A percentile compares a stretch with the other conserved stretches of the same genome.
These are phyloP conservation scores for Coemansia sp. DNA, from an alignment of 192 early-diverging fungal genomes.

Conservation along the genomic window DNA sequence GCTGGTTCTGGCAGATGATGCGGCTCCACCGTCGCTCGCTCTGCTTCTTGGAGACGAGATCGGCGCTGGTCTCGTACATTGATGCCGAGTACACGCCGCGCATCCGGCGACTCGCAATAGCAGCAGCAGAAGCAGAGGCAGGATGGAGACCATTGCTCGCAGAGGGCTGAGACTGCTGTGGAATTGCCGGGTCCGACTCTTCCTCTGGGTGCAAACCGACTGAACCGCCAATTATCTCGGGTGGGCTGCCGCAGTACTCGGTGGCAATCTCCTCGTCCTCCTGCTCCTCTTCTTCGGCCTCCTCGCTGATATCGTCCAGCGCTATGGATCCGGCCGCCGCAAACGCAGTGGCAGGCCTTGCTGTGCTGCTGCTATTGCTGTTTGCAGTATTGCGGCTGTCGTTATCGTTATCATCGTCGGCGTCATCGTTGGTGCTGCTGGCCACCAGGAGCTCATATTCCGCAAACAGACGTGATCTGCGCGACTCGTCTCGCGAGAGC, in stretches of 20 bases:
- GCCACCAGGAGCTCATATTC: slow-evolving; percentile 51
- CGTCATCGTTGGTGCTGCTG: slow-evolving; percentile 22
- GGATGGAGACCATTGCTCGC: too few species aligned
- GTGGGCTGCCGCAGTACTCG: not conserved
- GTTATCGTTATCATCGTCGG: slow-evolving; percentile 29
- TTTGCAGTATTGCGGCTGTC: slow-evolving; percentile 11
- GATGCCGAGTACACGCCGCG: slow-evolving; percentile 17
- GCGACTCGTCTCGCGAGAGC: slow-evolving; percentile 50
- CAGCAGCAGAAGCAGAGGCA: too few species aligned
- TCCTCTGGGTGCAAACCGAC: not conserved
- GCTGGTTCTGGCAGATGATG: slow-evolving; percentile 50
- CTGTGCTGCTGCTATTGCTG: not conserved
- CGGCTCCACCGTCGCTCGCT: slow-evolving; percentile 50
- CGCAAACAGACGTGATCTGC: slow-evolving; percentile 44
- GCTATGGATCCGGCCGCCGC: not conserved
- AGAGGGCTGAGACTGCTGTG: not conserved
- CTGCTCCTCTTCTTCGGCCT: not conserved
- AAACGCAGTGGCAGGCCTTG: not conserved
- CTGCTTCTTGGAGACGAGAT: slow-evolving; percentile 35
- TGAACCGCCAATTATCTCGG: not conserved
- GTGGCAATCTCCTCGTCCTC: not conserved
- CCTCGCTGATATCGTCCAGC: not conserved
- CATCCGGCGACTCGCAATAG: not conserved
- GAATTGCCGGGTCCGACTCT: not conserved
- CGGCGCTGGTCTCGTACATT: slow-evolving; percentile 16